Conservation (phyloP, 306 rosid genomes). For the Cucurbita maxima region DNA sequence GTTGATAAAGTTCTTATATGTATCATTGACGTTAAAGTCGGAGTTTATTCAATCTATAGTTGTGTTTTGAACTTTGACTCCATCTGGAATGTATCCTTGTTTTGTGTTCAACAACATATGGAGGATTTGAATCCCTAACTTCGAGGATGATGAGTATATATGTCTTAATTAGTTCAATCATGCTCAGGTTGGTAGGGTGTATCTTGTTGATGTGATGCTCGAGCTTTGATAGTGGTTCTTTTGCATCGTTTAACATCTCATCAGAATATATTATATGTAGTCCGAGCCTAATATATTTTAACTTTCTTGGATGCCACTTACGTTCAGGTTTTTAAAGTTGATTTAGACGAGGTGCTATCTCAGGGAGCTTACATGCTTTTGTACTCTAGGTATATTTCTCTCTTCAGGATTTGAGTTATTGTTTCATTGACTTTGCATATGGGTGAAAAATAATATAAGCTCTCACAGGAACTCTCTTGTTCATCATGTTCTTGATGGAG, state of each 20-base stretch:
- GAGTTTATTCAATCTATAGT: neutral
- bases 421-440: neutral
- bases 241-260: neutral
- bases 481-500: slow-evolving; percentile 3
- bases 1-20: neutral
- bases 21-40: neutral
- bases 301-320: slow-evolving; percentile 11
- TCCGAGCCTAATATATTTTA: neutral
- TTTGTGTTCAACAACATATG: too few relatives aligned
- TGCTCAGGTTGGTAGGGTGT: too few relatives aligned
- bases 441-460: neutral
- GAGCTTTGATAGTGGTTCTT: neutral
- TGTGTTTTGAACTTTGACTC: neutral
- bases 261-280: neutral
- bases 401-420: neutral
- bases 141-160: too few relatives aligned
- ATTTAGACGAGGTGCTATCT: slow-evolving; percentile 86
- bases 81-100: neutral
- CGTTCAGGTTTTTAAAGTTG: slow-evolving; percentile 49
- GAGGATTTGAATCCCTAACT: too few relatives aligned
- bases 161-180: too few relatives aligned
- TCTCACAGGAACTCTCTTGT: neutral
- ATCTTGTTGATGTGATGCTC: neutral
- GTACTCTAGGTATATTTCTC: slow-evolving; percentile 52
- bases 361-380: slow-evolving; percentile 95